Evolutionary conservation across 2,329 filamentous ascomycete species (phyloP).

Genomic region (Penicillium fuscoglaucum): DNA sequence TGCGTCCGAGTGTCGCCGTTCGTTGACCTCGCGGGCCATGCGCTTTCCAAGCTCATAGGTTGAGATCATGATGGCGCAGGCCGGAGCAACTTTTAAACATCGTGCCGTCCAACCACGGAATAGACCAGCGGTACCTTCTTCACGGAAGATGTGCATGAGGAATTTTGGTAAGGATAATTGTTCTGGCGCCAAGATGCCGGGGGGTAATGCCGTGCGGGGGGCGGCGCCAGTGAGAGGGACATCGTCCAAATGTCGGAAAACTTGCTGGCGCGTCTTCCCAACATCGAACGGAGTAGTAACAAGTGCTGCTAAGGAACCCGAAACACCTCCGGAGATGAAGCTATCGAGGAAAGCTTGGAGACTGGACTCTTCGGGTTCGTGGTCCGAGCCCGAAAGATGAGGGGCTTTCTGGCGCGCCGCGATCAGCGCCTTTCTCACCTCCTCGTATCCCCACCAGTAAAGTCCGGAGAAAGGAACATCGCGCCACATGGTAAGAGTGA

Average conservation of each 20-base stretch:
- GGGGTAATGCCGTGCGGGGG: constrained; percentile 7
- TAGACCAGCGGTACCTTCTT: constrained; percentile 76
- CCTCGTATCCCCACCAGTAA: constrained; percentile 98
- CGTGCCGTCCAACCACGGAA: constrained; percentile 91
- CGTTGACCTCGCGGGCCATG: constrained; percentile 75
- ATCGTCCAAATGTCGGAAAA: constrained; percentile 63
- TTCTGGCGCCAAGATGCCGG: constrained; percentile 57
- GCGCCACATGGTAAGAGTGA: constrained; percentile 89
- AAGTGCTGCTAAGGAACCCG: constrained; percentile 81
- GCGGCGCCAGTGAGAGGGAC: constrained; percentile 19
- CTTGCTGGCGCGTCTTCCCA: constrained; percentile 91
- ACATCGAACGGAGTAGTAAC: constrained; percentile 96
- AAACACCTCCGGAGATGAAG: constrained; percentile 80
- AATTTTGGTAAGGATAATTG: constrained; percentile 76
- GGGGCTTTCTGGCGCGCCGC: constrained; percentile 60
- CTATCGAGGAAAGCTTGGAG: constrained; percentile 76
- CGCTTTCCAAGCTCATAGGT: constrained; percentile 96
- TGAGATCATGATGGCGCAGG: constrained; percentile 98
- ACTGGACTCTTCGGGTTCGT: constrained; percentile 56
- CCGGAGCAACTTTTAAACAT: constrained; percentile 90
- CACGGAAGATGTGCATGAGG: constrained; percentile 85
- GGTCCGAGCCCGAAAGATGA: constrained; percentile 49
- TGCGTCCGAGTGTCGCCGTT: constrained; percentile 44
- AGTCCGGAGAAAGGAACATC: constrained; percentile 96
- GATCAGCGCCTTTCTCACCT: constrained; percentile 69